Percentiles rank a stretch among this genome's conserved stretches.
Conservation (phyloP, 441 rosid genomes). For the Metrosideros polymorpha region DNA sequence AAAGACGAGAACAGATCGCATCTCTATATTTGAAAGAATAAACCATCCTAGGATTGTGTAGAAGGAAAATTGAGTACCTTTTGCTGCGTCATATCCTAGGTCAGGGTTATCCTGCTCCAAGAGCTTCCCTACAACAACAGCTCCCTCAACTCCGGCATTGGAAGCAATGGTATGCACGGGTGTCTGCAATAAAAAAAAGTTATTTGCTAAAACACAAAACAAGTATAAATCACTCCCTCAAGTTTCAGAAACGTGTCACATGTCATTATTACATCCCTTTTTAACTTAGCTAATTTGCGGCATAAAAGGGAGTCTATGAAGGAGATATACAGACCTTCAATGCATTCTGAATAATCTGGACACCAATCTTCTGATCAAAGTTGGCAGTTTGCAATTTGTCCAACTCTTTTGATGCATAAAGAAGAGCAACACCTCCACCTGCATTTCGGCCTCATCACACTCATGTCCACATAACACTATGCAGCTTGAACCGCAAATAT, state of each 20-base stretch:
- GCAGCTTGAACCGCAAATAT: not conserved
- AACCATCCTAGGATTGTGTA: not conserved
- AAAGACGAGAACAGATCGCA: not conserved
- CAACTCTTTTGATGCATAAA: slow-evolving; percentile 68
- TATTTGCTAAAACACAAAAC: not conserved
- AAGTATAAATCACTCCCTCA: not conserved
- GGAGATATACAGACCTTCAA: slow-evolving; percentile 38
- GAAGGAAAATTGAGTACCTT: slow-evolving; percentile 28
- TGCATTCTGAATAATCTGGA: slow-evolving; percentile 85
- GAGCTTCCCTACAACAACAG: slow-evolving; percentile 84
- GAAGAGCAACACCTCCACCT: slow-evolving; percentile 90
- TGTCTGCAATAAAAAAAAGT: slow-evolving; percentile 26
- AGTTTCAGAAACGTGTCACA: not conserved
- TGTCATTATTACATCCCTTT: not conserved
- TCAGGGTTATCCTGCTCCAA: slow-evolving; percentile 76
- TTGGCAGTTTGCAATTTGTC: slow-evolving; percentile 69
- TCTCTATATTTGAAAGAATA: not conserved
- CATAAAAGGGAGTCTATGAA: not conserved
- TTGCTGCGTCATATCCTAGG: slow-evolving; percentile 88
- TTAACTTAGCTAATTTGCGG: not conserved
- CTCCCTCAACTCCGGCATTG: slow-evolving; percentile 86
- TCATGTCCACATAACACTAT: not conserved
- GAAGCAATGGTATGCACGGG: slow-evolving; percentile 71
- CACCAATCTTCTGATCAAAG: slow-evolving; percentile 85
- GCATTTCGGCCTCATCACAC: not conserved